These are phyloP conservation scores for Candida gorgasii DNA, from an alignment of 805 yeast species.

Conservation along the genomic window DNA sequence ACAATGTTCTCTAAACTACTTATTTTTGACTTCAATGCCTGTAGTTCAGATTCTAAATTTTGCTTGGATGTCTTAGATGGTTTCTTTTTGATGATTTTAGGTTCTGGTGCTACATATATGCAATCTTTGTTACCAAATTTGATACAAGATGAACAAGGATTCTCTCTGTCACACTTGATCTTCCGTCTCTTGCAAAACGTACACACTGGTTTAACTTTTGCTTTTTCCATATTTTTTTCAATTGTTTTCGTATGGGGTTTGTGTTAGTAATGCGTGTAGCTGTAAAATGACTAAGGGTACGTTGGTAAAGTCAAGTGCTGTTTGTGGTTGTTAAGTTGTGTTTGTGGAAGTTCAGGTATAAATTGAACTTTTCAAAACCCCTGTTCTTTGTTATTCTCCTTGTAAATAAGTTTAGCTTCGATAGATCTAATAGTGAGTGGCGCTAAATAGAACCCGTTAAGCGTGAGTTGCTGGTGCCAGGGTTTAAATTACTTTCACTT, in stretches of 20 bases:
- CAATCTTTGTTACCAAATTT: conserved; percentile 19
- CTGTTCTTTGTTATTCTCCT: too few relatives aligned
- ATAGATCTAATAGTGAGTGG: too few relatives aligned
- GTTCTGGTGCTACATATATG: conserved; percentile 12
- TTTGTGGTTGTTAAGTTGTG: not conserved
- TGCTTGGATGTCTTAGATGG: conserved; percentile 6
- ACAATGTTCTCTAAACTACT: conserved; percentile 9
- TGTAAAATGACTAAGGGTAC: too few relatives aligned
- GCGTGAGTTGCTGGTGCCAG: too few relatives aligned
- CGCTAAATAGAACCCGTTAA: too few relatives aligned
- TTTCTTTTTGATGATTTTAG: conserved; percentile 4
- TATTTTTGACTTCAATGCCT: conserved; percentile 11
- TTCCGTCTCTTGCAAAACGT: conserved; percentile 38
- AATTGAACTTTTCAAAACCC: too few relatives aligned
- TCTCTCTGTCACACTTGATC: conserved; percentile 42
- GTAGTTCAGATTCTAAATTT: conserved; percentile 15
- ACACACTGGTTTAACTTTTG: conserved; percentile 40
- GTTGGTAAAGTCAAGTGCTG: too few relatives aligned
- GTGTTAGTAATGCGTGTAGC: too few relatives aligned
- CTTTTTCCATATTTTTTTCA: conserved; percentile 11
- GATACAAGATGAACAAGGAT: conserved; percentile 38
- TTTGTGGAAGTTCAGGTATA: too few relatives aligned
- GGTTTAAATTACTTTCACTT: too few relatives aligned
- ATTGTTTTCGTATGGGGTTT: not conserved
- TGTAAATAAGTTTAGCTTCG: too few relatives aligned